phyloP scores from a whole-genome alignment of 306 rosid species.

The Gynostemma pentaphyllum region DNA sequence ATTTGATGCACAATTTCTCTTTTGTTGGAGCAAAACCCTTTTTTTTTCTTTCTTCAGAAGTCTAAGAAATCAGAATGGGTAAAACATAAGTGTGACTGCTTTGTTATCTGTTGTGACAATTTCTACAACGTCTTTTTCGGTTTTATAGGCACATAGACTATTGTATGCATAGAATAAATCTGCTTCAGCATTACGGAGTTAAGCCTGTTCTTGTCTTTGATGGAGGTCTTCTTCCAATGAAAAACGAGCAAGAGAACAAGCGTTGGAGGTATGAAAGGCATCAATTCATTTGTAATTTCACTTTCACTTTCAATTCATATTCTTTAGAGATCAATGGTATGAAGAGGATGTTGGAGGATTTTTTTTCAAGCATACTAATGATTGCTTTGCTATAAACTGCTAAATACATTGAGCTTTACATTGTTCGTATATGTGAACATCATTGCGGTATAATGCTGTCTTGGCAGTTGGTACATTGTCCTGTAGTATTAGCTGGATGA shows the following conservation, averaged over 20 bases:
- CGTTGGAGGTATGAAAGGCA: constrained; percentile 50
- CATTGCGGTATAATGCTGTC: no score
- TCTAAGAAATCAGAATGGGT: not conserved
- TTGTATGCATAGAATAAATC: constrained; percentile 85
- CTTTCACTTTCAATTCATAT: not conserved
- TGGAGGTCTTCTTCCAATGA: constrained; percentile 94
- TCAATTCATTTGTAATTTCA: not conserved
- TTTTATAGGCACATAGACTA: constrained; percentile 76
- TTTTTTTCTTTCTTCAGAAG: not conserved
- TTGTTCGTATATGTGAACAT: no score
- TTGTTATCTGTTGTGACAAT: not conserved
- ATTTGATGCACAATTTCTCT: not conserved
- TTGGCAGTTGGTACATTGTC: no score
- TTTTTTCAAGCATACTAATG: no score
- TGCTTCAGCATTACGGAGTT: constrained; percentile 62
- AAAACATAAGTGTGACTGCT: not conserved
- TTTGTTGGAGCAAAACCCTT: not conserved
- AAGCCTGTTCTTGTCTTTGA: constrained; percentile 89
- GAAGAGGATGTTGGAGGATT: not conserved
- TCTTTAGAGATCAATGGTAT: not conserved
- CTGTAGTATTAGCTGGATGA: not conserved
- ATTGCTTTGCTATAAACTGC: no score
- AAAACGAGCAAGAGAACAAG: constrained; percentile 82
- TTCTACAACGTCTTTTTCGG: constrained; percentile 4
- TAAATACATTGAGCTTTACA: no score